Evolutionary conservation across 2,329 filamentous ascomycete species (phyloP), one percentile per base, ranked within the genome.

Genomic region (Botrytis hyacinthi): DNA sequence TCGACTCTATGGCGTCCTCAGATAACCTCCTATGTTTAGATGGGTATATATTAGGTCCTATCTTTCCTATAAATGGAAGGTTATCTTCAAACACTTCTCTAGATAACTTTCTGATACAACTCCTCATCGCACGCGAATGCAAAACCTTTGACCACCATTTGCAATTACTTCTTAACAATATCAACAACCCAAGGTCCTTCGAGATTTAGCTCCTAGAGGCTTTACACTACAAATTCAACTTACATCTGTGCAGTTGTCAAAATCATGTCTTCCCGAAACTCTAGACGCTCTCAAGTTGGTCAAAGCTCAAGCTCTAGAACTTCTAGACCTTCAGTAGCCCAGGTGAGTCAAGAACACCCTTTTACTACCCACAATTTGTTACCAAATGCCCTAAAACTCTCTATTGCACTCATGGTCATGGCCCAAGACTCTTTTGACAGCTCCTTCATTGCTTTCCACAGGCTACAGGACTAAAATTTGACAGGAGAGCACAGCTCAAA

Each of bases 401-500:
- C 9, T 26, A 16, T n/a, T 61, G 26, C 20, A 20, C 10, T 18
- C 63, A 44, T 44, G 35, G 16, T 32, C 22, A 54, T 57, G 12
- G n/a, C 16, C 42, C 26, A 1, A 57, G 57, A 29, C 51, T 40
- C 8, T 35, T 44, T 20, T 5, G 20, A 37, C 40, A 29, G 68
- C 16, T 63, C 14, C 12, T 44, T 37, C 8, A n/a, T 16, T 16
- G 48, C 12, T 12, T 14, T 54, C 26, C 12, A 54, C 9, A 61
- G 59, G 1, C 35, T 48, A 65, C 37, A 74, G 76, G 51, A 78
- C 74, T 70, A 61, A 74, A 40, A 59, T 16, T 26, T n/a, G 61
- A 32, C 44, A 78, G 75, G 76, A 79, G 69, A 76, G 73, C 44
- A 76, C 73, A 22, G 80, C 83, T 26, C 86, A 90, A 75, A 85